These are phyloP conservation scores for Komagataella kurtzmanii DNA, from an alignment of 805 yeast species.

Conservation along the genomic window DNA sequence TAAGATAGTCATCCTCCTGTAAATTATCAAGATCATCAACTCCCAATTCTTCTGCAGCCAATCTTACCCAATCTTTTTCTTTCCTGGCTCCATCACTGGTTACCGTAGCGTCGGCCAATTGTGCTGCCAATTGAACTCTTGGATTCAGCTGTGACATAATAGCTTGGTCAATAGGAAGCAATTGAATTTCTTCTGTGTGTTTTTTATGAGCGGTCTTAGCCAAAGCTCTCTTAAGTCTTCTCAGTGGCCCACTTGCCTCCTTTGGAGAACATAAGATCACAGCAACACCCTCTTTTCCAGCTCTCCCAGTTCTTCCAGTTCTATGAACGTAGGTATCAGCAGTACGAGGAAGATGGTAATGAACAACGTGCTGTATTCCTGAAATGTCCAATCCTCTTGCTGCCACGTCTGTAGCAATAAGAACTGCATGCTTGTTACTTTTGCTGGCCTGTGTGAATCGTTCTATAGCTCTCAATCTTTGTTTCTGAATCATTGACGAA, in stretches of 20 bases:
- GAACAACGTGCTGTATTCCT: conserved; percentile 73
- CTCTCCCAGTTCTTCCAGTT: conserved; percentile 96
- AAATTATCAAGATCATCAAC: conserved; percentile 56
- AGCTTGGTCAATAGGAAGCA: conserved; percentile 67
- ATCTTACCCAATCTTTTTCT: conserved; percentile 70
- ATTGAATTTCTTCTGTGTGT: conserved; percentile 33
- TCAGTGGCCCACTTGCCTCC: conserved; percentile 81
- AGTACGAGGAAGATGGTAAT: conserved; percentile 61
- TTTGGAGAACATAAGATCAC: conserved; percentile 84
- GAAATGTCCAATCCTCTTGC: conserved; percentile 97
- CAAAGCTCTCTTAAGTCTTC: conserved; percentile 53
- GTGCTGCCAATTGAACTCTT: conserved; percentile 55
- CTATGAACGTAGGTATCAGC: conserved; percentile 77
- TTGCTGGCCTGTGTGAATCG: conserved; percentile 47
- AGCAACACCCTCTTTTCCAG: conserved; percentile 70
- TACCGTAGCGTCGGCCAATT: conserved; percentile 61
- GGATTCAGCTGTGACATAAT: conserved; percentile 57
- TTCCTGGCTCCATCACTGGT: conserved; percentile 39
- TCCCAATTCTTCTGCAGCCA: conserved; percentile 91
- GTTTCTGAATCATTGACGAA: conserved; percentile 92
- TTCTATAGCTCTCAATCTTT: conserved; percentile 76
- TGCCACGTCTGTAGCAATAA: conserved; percentile 85
- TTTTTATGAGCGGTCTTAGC: conserved; percentile 6
- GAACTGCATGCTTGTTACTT: conserved; percentile 29
- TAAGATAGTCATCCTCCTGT: conserved; percentile 57